Conservation (phyloP, 176 grass and related monocot species). For the sorghum (Sorghum bicolor) region Sorghum_bicolor_NCBIv3 NC_012875.2:57134501-57135000, state of each 20-base stretch:
- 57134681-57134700: constrained; percentile 44
- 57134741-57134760: constrained; percentile 13
- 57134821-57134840: not conserved
- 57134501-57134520: not conserved
- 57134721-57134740: constrained; percentile 47
- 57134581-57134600: not conserved
- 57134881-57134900: not conserved
- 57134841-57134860: not conserved
- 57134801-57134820: not conserved
- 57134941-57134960: constrained; percentile 10
- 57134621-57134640: constrained; percentile 10
- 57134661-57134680: not conserved
- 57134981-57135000: not conserved
- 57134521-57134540: constrained; percentile 10
- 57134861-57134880: not conserved
- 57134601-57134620: not conserved
- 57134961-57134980: not conserved
- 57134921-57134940: not conserved
- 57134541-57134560: not conserved
- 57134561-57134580: not conserved
- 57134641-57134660: constrained; percentile 16
- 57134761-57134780: not conserved
- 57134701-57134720: constrained; percentile 39
- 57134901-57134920: not conserved
- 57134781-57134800: not conserved